Evolutionary conservation across 2,329 filamentous ascomycete genomes (phyloP), one percentile per base, ranked within the genome.

Genomic region (Aspergillus intermedius): DNA sequence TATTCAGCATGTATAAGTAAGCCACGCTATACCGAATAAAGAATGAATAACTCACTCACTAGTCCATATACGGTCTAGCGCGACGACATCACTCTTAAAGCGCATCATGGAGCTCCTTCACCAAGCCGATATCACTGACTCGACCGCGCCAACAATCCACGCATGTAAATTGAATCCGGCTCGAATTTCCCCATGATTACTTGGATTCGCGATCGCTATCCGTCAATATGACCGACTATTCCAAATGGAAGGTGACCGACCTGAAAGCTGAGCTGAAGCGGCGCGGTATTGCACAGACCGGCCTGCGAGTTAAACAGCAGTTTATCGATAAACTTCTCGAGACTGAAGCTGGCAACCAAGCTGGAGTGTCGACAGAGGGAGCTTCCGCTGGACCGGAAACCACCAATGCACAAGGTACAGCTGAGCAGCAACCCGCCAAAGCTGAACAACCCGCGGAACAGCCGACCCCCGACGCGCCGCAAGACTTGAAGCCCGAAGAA

Each of bases 231-330:
- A 69, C 71, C 51, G 76, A 79, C 56, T 80, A 76, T 64, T 73
- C 64, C 48, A 77, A 75, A 67, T 77, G 84, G 61, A 91, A 87
- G 70, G 87, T 91, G 54, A 75, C 83, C 30, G 85, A 90, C 60
- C 77, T 91, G 50, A 86, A 84, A 68, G 80, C 81, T 19, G 86
- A 90, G 73, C 77, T 91, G 39, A 89, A 87, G 69, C 76, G 75
- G 50, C 80, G 86, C 54, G 82, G 83, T n/a, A 78, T 91, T 35
- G 73, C 82, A 5, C 79, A 82, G 52, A 79, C 80, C 21, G 87
- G 87, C 7, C 76, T 89, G 46, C 87, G 90, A 64, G 77, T 82
- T 21, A 86, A 86, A 51, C 78, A 74, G 45, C 66, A 75, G 23
- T 69, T 90, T 42, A 76, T 91, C 48, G 78, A 84, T 51, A 80